Evolutionary conservation across 768 basidiomycete species (phyloP), one percentile per base, ranked within the genome.

Genomic region (Rhodotorula kratochvilovae): DNA sequence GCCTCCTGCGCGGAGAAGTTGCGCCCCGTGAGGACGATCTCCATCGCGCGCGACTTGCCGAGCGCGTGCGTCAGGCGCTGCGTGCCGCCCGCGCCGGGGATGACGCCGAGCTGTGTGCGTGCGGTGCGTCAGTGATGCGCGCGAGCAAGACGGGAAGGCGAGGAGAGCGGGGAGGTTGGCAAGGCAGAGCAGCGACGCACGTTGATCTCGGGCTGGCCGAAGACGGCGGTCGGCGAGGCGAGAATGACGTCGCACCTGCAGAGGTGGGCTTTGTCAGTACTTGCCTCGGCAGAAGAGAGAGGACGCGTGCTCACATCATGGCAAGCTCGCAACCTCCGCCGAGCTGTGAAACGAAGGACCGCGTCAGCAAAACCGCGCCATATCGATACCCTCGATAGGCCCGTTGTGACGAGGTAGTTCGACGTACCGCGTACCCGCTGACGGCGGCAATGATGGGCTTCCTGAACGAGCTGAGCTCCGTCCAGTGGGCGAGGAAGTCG

Each of bases 401-500:
- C 5, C 19, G 19, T 17, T 5, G 45, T 17, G 19, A 27, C 19
- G 12, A 10, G 5, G 25, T 6, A 27, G 25, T n/a, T 25, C 39
- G 15, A 79, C 83, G 57, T 51, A 84, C 90, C 61, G 94, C 93
- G 78, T 88, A 97, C 25, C 95, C 95, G 80, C 89, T 92, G 66
- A 99, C 93, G 21, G 95, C 95, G 56, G 92, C 95, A 67, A 99
- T 90, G 79, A 97, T 88, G 23, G 95, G 95, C 80, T 98, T 99
- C 76, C 88, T 86, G 71, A 94, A 85, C 42, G 81, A 83, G 23
- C 85, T 84, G 76, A 97, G 82, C 60, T 85, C 81, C 12, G 86
- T 84, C 95, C 96, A 99, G 78, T 89, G 78, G 50, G 81, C 85
- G 66, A 98, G 84, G 82, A 94, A 97, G 79, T 88, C 88, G 80